Evolutionary conservation across 2,329 filamentous ascomycete species (phyloP).

Genomic region (Epichloe gansuensis): DNA sequence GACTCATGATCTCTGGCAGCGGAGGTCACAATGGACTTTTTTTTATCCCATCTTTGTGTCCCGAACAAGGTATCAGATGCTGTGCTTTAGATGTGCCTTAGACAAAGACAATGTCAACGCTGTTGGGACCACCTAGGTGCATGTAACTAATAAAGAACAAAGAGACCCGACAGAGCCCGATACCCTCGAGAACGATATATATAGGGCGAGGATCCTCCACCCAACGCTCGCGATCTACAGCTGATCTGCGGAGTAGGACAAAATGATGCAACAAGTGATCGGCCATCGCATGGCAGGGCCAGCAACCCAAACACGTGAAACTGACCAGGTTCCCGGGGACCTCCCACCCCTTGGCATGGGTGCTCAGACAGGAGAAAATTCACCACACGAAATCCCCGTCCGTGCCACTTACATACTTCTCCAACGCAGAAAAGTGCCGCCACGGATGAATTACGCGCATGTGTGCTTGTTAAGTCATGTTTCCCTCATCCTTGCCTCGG

Average conservation of each 20-base stretch:
- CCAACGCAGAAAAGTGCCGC: background rate
- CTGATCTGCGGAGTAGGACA: background rate
- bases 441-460: background rate
- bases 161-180: background rate
- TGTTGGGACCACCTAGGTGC: background rate
- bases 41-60: background rate
- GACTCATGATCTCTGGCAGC: background rate
- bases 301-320: conserved; percentile 7
- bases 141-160: background rate
- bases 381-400: background rate
- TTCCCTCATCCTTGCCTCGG: background rate
- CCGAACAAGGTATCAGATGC: conserved; percentile 4
- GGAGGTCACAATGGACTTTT: background rate
- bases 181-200: background rate
- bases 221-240: background rate
- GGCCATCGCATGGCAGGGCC: background rate
- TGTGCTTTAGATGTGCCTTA: background rate
- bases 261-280: background rate
- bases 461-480: background rate
- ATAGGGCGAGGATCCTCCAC: background rate
- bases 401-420: background rate
- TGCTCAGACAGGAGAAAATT: background rate
- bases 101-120: background rate
- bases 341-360: too few species aligned
- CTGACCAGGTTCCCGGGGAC: background rate